These are phyloP conservation scores for Stachybotrys chlorohalonatus DNA, from an alignment of 2,329 filamentous ascomycete genomes.

Conservation along the genomic window DNA sequence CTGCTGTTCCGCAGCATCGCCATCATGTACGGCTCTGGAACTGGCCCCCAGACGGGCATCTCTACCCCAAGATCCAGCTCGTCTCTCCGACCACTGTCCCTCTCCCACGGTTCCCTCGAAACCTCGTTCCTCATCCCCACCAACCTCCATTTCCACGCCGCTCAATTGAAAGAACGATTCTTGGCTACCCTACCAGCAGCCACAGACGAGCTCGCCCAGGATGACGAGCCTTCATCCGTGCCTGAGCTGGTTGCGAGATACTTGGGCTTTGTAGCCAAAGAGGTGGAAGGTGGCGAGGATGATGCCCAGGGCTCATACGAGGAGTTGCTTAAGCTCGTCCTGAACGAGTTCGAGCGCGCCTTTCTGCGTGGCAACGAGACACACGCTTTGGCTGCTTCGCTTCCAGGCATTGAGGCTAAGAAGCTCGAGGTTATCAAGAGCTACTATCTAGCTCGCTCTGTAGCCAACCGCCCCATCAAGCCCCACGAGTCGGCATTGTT, in stretches of 20 bases:
- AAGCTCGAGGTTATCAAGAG: constrained; percentile 82
- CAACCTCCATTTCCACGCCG: constrained; percentile 89
- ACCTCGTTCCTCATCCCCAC: constrained; percentile 94
- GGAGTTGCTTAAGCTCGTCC: constrained; percentile 82
- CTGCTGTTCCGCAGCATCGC: constrained; percentile 3
- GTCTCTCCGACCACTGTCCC: constrained; percentile 82
- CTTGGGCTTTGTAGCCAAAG: constrained; percentile 78
- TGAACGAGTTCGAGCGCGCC: constrained; percentile 93
- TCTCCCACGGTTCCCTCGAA: constrained; percentile 91
- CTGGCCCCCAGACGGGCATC: constrained; percentile 87
- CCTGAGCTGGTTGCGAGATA: constrained; percentile 89
- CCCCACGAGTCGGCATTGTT: constrained; percentile 89
- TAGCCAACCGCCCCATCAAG: constrained; percentile 77
- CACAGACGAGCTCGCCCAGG: constrained; percentile 94
- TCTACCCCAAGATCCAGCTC: constrained; percentile 91
- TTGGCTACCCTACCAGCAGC: constrained; percentile 74
- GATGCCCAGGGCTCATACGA: constrained; percentile 80
- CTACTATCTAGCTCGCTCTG: constrained; percentile 85
- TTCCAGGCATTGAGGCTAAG: constrained; percentile 88
- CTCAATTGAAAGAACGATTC: constrained; percentile 89
- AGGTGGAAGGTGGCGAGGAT: constrained; percentile 90
- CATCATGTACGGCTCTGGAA: constrained; percentile 78
- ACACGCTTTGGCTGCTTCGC: constrained; percentile 73
- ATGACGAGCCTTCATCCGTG: constrained; percentile 97
- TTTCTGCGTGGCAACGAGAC: constrained; percentile 95